Conservation (phyloP, 1,284 basidiomycete species). For the Mixia osmundae region DNA sequence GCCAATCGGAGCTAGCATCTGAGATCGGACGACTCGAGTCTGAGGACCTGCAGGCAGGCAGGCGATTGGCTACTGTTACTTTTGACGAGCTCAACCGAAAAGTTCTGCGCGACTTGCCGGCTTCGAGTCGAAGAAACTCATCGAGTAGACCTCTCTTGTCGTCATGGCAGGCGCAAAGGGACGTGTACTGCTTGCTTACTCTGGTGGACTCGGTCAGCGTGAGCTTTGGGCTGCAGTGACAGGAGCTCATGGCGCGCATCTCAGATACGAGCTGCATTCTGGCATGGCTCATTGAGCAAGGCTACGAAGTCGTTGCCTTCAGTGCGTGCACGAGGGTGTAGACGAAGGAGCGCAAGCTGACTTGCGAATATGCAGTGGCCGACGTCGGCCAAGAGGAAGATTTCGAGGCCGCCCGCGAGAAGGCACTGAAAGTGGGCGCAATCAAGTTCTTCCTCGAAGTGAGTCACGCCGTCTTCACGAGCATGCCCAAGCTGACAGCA, state of each 20-base stretch:
- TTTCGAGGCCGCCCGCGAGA: slow-evolving; percentile 75
- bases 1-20: too few relatives aligned
- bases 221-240: not conserved
- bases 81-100: too few relatives aligned
- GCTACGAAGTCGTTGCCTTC: slow-evolving; percentile 91
- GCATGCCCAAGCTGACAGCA: not conserved
- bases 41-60: too few relatives aligned
- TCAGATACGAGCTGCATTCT: slow-evolving; percentile 89
- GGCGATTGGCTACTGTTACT: too few relatives aligned
- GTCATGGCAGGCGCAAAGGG: slow-evolving; percentile 27
- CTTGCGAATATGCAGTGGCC: slow-evolving; percentile 32
- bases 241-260: not conserved
- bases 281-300: slow-evolving; percentile 90
- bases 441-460: slow-evolving; percentile 85
- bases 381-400: slow-evolving; percentile 99
- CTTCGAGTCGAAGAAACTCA: too few relatives aligned
- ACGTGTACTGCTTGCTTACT: slow-evolving; percentile 84
- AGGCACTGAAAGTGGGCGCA: slow-evolving; percentile 79
- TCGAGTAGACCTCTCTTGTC: too few relatives aligned
- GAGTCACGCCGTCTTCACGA: slow-evolving; percentile 6
- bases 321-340: slow-evolving; percentile 21
- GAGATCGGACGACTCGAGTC: too few relatives aligned
- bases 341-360: not conserved
- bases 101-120: too few relatives aligned
- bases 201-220: slow-evolving; percentile 75